These are phyloP conservation scores for Neurospora sp. DNA, from an alignment of 495 filamentous ascomycete genomes.

Conservation along the genomic window DNA sequence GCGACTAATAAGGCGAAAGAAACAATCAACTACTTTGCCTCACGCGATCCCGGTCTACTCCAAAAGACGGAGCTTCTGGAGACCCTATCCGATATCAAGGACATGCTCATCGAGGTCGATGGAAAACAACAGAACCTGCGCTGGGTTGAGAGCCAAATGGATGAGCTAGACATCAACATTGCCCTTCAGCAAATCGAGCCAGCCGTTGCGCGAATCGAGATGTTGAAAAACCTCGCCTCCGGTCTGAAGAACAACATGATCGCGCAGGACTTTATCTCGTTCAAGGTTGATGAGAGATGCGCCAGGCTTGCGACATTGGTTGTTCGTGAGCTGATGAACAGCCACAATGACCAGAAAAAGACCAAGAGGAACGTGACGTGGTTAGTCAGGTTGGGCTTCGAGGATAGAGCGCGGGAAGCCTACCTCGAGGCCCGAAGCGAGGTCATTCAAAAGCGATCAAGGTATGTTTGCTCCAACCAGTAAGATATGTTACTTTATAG, in stretches of 20 bases:
- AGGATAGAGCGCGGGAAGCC: slow-evolving; percentile 76
- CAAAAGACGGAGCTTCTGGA: slow-evolving; percentile 65
- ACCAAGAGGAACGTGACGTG: slow-evolving; percentile 67
- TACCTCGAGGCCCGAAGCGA: slow-evolving; percentile 71
- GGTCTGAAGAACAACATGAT: slow-evolving; percentile 73
- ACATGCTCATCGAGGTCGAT: slow-evolving; percentile 88
- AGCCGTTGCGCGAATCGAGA: slow-evolving; percentile 72
- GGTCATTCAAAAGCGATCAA: slow-evolving; percentile 67
- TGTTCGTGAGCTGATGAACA: slow-evolving; percentile 61
- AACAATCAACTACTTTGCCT: slow-evolving; percentile 69
- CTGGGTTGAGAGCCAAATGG: slow-evolving; percentile 90
- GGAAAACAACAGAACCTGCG: slow-evolving; percentile 92
- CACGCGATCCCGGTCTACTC: slow-evolving; percentile 57
- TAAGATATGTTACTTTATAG: not conserved
- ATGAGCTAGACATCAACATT: slow-evolving; percentile 92
- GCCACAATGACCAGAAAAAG: slow-evolving; percentile 57
- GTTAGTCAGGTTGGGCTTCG: slow-evolving; percentile 77
- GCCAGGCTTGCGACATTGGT: slow-evolving; percentile 64
- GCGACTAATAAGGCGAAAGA: slow-evolving; percentile 67
- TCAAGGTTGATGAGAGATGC: slow-evolving; percentile 82
- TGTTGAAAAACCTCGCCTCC: slow-evolving; percentile 64
- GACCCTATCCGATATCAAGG: slow-evolving; percentile 56
- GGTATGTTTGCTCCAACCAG: slow-evolving; percentile 42
- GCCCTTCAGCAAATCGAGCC: slow-evolving; percentile 84
- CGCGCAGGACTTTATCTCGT: slow-evolving; percentile 78